phyloP scores from a whole-genome alignment of 1,284 basidiomycete species.

The Moesziomyces globuligerus region DNA sequence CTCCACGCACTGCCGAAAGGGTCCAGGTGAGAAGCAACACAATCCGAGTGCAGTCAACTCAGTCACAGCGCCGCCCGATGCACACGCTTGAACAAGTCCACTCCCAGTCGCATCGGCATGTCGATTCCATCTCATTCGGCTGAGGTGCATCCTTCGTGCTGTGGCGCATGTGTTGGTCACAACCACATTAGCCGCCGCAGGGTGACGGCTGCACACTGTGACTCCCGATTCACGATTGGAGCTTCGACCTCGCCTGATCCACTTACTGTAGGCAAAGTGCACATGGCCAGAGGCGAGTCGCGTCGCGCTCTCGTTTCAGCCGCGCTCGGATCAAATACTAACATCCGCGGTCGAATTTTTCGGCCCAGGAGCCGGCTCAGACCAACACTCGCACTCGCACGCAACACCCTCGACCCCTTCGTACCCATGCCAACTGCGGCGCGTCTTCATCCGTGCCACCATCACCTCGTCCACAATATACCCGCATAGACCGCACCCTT shows the following conservation, averaged over 20 bases:
- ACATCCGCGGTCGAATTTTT: constrained; percentile 9
- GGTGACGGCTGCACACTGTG: no score
- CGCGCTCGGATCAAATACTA: constrained; percentile 9
- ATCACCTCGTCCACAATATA: neutral
- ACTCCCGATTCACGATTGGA: neutral
- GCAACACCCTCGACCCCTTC: neutral
- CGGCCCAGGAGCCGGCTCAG: constrained; percentile 4
- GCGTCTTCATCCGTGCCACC: neutral
- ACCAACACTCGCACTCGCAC: constrained; percentile 36
- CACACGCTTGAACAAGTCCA: neutral
- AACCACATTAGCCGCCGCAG: no score
- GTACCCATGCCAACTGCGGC: neutral
- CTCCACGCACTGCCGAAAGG: neutral
- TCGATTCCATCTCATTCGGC: no score
- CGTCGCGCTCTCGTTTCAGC: constrained; percentile 45
- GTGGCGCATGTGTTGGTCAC: no score
- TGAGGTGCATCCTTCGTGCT: no score
- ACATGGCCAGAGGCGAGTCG: constrained; percentile 21
- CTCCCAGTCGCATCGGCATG: no score
- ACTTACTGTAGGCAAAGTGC: no score
- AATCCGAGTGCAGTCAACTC: no score
- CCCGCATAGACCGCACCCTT: no score
- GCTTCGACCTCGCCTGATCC: neutral
- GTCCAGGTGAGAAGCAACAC: neutral
- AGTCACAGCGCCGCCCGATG: neutral